These are phyloP conservation scores for Paraphaeosphaeria minitans DNA, from an alignment of 2,329 filamentous ascomycete species.

Conservation along the genomic window DNA sequence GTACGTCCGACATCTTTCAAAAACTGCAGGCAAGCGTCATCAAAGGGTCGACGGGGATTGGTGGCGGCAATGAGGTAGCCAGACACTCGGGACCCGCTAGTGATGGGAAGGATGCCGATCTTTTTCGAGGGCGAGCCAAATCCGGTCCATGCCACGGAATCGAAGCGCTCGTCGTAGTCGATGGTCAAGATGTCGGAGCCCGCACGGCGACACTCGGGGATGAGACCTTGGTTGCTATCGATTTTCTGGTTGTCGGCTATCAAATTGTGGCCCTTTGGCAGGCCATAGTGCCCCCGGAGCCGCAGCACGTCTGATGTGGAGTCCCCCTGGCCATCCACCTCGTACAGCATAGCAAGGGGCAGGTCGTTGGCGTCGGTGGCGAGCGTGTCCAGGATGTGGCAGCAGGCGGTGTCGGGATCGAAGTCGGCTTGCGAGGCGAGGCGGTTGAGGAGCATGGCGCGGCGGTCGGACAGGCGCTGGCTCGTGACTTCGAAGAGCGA, in stretches of 20 bases:
- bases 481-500: constrained; percentile 38
- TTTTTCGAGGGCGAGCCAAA: constrained; percentile 32
- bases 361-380: constrained; percentile 35
- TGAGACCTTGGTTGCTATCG: constrained; percentile 30
- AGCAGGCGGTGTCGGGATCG: constrained; percentile 25
- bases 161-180: constrained; percentile 38
- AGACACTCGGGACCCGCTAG: constrained; percentile 26
- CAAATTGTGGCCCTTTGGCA: constrained; percentile 35
- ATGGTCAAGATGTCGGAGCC: constrained; percentile 28
- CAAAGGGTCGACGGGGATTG: constrained; percentile 43
- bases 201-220: constrained; percentile 37
- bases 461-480: constrained; percentile 38
- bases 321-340: constrained; percentile 18
- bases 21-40: constrained; percentile 40
- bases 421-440: constrained; percentile 35
- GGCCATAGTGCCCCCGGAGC: constrained; percentile 34
- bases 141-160: constrained; percentile 33
- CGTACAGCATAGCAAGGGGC: constrained; percentile 39
- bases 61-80: constrained; percentile 43
- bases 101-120: constrained; percentile 36
- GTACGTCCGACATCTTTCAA: constrained; percentile 39
- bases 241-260: constrained; percentile 29
- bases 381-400: constrained; percentile 37
- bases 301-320: constrained; percentile 18
- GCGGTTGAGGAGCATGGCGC: constrained; percentile 38